Conservation (phyloP, 306 rosid species). For the Herpetospermum pedunculosum region DNA sequence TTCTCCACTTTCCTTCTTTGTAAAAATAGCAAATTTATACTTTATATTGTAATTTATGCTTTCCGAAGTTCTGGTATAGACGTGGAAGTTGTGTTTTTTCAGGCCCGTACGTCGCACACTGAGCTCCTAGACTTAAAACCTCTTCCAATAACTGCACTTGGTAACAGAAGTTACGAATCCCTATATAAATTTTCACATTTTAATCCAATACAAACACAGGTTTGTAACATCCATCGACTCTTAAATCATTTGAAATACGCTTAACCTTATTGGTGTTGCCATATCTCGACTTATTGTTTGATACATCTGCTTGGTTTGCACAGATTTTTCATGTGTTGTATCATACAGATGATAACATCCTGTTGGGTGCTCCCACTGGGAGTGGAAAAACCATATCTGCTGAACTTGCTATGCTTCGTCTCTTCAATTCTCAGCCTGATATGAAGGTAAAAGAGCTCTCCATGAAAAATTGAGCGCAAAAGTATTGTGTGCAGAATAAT, state of each 20-base stretch:
- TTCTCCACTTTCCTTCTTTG: background rate
- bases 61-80: conserved; percentile 20
- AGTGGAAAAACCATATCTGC: conserved; percentile 99
- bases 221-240: conserved; percentile 22
- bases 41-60: conserved; percentile 8
- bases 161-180: conserved; percentile 57
- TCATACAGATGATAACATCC: conserved; percentile 85
- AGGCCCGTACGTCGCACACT: conserved; percentile 78
- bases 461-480: background rate
- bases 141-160: conserved; percentile 79
- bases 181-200: conserved; percentile 82
- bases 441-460: conserved; percentile 53
- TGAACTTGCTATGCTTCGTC: conserved; percentile 94
- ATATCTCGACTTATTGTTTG: conserved; percentile 11
- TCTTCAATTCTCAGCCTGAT: conserved; percentile 84
- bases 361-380: conserved; percentile 97
- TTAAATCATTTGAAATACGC: background rate
- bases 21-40: conserved; percentile 1
- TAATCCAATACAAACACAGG: conserved; percentile 98
- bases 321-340: conserved; percentile 86
- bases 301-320: conserved; percentile 19
- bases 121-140: conserved; percentile 93
- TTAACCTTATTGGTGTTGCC: background rate
- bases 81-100: conserved; percentile 18
- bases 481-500: background rate